A percentile compares a stretch with the other conserved stretches of the same genome.
Evolutionary conservation across 2,329 filamentous ascomycete species (phyloP).

Genomic region (Aspergillus thermomutatus): DNA sequence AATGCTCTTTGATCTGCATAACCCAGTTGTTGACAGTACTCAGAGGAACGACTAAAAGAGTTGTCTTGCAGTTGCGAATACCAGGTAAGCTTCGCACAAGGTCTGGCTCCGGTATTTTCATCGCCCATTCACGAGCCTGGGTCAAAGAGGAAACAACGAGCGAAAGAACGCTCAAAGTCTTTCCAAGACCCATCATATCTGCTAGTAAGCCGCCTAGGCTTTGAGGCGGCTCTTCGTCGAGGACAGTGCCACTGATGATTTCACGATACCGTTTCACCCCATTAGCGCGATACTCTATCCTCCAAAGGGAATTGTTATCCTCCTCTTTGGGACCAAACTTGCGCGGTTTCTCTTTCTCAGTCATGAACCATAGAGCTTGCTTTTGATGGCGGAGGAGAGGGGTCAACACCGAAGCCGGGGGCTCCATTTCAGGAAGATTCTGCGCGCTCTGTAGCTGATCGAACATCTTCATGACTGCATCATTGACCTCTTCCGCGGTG

Average conservation of each 20-base stretch:
- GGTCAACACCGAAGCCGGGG: conserved; percentile 60
- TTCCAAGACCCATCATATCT: conserved; percentile 87
- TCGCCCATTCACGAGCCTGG: conserved; percentile 62
- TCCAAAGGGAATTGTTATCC: conserved; percentile 74
- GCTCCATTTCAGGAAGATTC: conserved; percentile 70
- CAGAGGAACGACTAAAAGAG: conserved; percentile 81
- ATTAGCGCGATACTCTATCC: conserved; percentile 54
- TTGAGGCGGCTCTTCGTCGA: conserved; percentile 60
- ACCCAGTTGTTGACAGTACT: conserved; percentile 95
- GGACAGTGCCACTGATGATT: conserved; percentile 73
- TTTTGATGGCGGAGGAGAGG: conserved; percentile 80
- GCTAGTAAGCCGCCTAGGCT: conserved; percentile 72
- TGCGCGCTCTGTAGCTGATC: conserved; percentile 76
- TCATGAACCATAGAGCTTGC: conserved; percentile 86
- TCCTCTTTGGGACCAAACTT: conserved; percentile 58
- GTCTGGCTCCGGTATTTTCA: conserved; percentile 46
- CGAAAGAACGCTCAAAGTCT: conserved; percentile 80
- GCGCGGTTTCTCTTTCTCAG: conserved; percentile 66
- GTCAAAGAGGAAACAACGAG: conserved; percentile 65
- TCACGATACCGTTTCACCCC: conserved; percentile 69
- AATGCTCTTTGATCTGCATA: conserved; percentile 81
- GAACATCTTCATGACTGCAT: conserved; percentile 82
- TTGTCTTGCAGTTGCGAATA: conserved; percentile 68
- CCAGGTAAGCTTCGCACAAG: conserved; percentile 30
- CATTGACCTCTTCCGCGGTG: conserved; percentile 80